Percentiles rank a stretch among this genome's conserved stretches.
Conservation (phyloP, 371 early-diverging fungal species). For the Conidiobolus incongruus region DNA sequence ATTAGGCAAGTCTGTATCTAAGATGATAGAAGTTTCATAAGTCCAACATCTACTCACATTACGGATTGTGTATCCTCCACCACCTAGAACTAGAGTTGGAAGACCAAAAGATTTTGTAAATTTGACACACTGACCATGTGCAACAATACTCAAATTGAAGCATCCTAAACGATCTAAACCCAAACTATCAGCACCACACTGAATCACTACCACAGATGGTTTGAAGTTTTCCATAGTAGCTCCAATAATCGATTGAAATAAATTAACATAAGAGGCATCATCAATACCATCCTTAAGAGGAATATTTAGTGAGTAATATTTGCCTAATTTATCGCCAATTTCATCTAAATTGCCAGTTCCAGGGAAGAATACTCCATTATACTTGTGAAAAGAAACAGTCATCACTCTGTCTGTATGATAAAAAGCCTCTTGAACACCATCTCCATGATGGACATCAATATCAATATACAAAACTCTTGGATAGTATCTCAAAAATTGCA, state of each 20-base stretch:
- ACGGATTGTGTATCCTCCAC: constrained; percentile 86
- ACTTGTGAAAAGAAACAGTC: constrained; percentile 88
- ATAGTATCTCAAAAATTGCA: constrained; percentile 61
- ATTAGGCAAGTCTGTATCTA: constrained; percentile 47
- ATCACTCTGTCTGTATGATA: constrained; percentile 74
- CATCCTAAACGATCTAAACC: constrained; percentile 78
- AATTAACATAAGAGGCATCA: constrained; percentile 53
- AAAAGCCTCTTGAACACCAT: constrained; percentile 93
- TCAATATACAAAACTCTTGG: constrained; percentile 83
- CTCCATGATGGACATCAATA: constrained; percentile 94
- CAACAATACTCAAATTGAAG: constrained; percentile 73
- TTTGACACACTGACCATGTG: constrained; percentile 76
- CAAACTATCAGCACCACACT: constrained; percentile 93
- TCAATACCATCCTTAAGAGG: constrained; percentile 81
- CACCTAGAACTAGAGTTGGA: constrained; percentile 73
- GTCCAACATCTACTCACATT: constrained; percentile 91
- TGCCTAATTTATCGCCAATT: constrained; percentile 44
- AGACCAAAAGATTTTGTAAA: constrained; percentile 61
- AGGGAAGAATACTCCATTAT: constrained; percentile 85
- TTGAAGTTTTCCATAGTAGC: constrained; percentile 50
- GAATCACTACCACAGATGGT: constrained; percentile 73
- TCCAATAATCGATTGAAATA: constrained; percentile 69
- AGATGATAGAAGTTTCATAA: constrained; percentile 76
- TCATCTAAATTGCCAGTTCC: constrained; percentile 76
- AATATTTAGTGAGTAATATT: constrained; percentile 73